Base-by-base conservation (phyloP, 2,329 filamentous ascomycete genomes). In the Tolypocladium sp. region DNA sequence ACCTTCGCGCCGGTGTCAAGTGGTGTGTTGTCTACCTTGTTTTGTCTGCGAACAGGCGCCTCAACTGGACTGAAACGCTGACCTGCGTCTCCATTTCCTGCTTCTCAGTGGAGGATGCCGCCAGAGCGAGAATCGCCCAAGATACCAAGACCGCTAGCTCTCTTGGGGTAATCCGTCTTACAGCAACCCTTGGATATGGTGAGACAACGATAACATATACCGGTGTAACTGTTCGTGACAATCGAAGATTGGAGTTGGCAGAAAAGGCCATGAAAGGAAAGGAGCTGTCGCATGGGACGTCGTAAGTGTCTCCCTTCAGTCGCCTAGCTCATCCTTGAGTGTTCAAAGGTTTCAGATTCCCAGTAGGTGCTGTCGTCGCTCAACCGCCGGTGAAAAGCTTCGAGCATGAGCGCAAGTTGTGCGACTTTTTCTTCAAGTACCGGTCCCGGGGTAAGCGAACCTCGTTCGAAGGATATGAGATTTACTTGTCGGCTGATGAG, bases 261-360 rank as follows among this genome's bases (percentile, higher is more conserved):
- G 68, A 70, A 20, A 69, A 70, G 30, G 57, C 63, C 2, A 38
- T 69, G 61, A 70, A 70, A 55, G 68, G 69, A 4, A 68, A 37
- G 30, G 64, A 60, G n/a, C 41, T 69, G 13, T 64, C 63, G 13
- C 68, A 70, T 58, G 63, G 58, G 12, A 64, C 62, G 2, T 54
- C 44, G 67, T 69, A 62, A 52, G 37, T 51, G 13, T 8, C 10
- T 4, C 20, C 7, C 25, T 49, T 20, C 25, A 10, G 25, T 13
- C 49, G 35, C 20, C 17, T 12, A 20, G 12, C 13, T 20, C 6
- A 7, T 46, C 35, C 12, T 25, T 13, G 38, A 56, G 61, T 65
- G 62, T 20, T 17, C 1, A 37, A 4, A 20, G 2, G 0, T 17
- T n/a, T 41, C 9, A 27, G 20, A 17, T 42, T 30, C 20, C 6